Conservation (phyloP, 2,329 filamentous ascomycete species). For the Graphium sp. region DNA sequence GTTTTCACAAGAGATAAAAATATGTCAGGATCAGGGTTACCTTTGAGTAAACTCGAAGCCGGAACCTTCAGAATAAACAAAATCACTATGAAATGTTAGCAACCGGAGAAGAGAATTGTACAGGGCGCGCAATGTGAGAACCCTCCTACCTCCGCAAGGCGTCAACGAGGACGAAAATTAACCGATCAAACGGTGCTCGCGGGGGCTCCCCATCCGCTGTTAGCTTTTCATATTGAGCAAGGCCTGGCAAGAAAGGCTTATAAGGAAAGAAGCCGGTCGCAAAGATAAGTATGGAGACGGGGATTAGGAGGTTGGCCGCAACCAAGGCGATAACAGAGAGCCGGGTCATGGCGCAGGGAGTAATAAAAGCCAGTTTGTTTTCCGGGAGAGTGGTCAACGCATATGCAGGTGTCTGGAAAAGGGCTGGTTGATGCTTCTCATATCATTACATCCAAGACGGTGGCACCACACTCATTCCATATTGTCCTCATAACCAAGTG, state of each 20-base stretch:
- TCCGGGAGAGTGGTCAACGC: too few species aligned
- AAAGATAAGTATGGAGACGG: slow-evolving; percentile 59
- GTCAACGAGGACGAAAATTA: slow-evolving; percentile 97
- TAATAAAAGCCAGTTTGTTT: too few species aligned
- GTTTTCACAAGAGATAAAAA: too few species aligned
- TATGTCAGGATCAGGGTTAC: slow-evolving; percentile 38
- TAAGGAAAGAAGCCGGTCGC: slow-evolving; percentile 93
- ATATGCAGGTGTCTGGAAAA: too few species aligned
- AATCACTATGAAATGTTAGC: slow-evolving; percentile 46
- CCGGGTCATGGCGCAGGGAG: too few species aligned
- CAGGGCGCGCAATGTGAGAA: neutral
- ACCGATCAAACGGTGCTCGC: slow-evolving; percentile 62
- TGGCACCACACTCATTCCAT: too few species aligned
- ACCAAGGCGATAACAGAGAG: neutral
- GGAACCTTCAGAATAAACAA: slow-evolving; percentile 69
- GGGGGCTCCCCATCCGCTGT: slow-evolving; percentile 35
- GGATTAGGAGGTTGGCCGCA: slow-evolving; percentile 58
- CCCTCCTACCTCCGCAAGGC: slow-evolving; percentile 63
- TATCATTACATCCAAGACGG: too few species aligned
- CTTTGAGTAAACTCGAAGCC: slow-evolving; percentile 80
- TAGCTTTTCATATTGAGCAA: slow-evolving; percentile 50
- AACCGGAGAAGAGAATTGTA: neutral
- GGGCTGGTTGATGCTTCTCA: too few species aligned
- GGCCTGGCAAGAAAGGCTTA: slow-evolving; percentile 78
- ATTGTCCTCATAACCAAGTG: too few species aligned